These are phyloP conservation scores for Curvularia hawaiiensis DNA, from an alignment of 2,329 filamentous ascomycete species.

Conservation along the genomic window DNA sequence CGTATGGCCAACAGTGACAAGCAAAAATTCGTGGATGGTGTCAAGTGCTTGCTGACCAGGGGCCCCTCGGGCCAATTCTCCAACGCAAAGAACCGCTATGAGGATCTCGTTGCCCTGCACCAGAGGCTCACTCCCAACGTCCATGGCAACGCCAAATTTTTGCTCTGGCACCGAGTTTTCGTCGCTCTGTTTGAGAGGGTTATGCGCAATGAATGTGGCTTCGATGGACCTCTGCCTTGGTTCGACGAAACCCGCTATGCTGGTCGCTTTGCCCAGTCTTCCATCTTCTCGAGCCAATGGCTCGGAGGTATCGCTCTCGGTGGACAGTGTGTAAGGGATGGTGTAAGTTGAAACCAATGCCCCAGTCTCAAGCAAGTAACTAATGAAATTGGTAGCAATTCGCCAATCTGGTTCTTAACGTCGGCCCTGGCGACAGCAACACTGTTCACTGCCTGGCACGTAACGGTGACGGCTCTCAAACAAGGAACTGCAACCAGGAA, in stretches of 20 bases:
- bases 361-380: neutral
- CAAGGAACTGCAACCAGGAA: constrained; percentile 33
- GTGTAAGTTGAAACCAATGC: constrained; percentile 30
- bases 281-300: constrained; percentile 39
- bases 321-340: constrained; percentile 39
- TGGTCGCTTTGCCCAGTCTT: constrained; percentile 34
- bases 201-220: constrained; percentile 51
- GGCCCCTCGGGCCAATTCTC: constrained; percentile 32
- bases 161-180: constrained; percentile 51
- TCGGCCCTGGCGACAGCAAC: constrained; percentile 39
- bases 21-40: constrained; percentile 33
- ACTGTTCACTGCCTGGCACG: constrained; percentile 40
- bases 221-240: constrained; percentile 47
- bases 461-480: constrained; percentile 32
- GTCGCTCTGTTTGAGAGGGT: constrained; percentile 51
- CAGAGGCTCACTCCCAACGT: constrained; percentile 42
- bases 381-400: constrained; percentile 33
- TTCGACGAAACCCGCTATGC: constrained; percentile 45
- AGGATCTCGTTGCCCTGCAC: constrained; percentile 44
- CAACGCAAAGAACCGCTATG: constrained; percentile 37
- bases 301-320: constrained; percentile 33
- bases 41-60: constrained; percentile 38
- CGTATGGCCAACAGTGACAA: constrained; percentile 28
- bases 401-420: constrained; percentile 37
- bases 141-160: constrained; percentile 45